These are phyloP conservation scores for Epichloe gansuensis DNA, from an alignment of 2,329 filamentous ascomycete genomes.

Conservation along the genomic window DNA sequence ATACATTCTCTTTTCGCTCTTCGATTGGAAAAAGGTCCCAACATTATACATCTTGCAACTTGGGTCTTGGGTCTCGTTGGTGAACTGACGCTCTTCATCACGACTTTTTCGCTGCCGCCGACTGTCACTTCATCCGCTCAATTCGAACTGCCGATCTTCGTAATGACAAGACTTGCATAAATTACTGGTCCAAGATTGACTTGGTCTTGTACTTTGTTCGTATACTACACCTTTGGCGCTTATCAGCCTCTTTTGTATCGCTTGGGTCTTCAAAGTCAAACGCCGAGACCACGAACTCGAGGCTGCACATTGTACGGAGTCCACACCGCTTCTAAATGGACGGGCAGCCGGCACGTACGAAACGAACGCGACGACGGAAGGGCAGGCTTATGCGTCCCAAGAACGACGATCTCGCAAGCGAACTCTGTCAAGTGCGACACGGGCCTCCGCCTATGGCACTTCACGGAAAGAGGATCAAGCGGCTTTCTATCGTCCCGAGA, in stretches of 20 bases:
- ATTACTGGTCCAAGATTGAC: conserved; percentile 40
- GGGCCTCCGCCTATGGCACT: conserved; percentile 15
- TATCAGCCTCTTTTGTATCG: conserved; percentile 34
- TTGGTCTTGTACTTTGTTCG: conserved; percentile 56
- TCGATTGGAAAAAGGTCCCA: conserved; percentile 78
- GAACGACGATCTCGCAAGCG: conserved; percentile 22
- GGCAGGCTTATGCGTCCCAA: conserved; percentile 8
- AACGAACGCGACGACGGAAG: conserved; percentile 22
- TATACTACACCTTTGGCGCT: conserved; percentile 53
- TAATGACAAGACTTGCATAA: conserved; percentile 19
- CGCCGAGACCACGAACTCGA: conserved; percentile 26
- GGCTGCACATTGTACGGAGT: conserved; percentile 39
- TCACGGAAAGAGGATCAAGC: conserved; percentile 48
- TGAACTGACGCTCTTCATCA: conserved; percentile 60
- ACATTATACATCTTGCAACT: conserved; percentile 62
- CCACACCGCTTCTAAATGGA: conserved; percentile 47
- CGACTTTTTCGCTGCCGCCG: conserved; percentile 55
- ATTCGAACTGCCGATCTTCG: conserved; percentile 15
- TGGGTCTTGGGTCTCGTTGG: conserved; percentile 65
- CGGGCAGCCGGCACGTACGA: conserved; percentile 24
- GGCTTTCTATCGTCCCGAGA: conserved; percentile 81
- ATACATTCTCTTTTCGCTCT: conserved; percentile 72
- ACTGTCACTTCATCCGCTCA: conserved; percentile 47
- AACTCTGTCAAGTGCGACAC: conserved; percentile 28
- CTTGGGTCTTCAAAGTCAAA: conserved; percentile 28